phyloP scores from a whole-genome alignment of 257 asterid genomes.

The Scutellaria baicalensis region DNA sequence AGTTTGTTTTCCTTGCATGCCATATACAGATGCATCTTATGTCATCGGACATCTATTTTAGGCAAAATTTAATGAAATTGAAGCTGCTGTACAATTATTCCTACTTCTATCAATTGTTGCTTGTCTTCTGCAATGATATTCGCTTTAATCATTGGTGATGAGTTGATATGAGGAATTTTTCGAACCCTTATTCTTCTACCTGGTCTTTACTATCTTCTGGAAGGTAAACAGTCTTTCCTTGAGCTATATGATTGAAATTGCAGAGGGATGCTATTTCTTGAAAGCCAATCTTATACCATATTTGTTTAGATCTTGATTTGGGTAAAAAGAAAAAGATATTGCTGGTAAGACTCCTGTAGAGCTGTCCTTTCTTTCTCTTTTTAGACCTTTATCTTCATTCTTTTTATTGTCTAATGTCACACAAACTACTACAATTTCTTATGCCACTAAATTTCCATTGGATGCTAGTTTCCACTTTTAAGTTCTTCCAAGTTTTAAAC shows the following conservation, averaged over 20 bases:
- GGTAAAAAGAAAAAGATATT: too few species aligned
- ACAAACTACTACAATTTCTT: too few species aligned
- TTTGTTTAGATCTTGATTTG: too few species aligned
- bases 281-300: not conserved
- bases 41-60: not conserved
- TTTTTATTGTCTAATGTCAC: too few species aligned
- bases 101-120: not conserved
- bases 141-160: not conserved
- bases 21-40: not conserved
- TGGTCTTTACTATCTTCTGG: not conserved
- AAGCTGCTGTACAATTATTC: not conserved
- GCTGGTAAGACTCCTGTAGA: too few species aligned
- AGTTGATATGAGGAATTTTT: not conserved
- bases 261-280: not conserved
- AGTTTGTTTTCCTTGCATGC: not conserved
- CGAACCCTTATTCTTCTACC: not conserved
- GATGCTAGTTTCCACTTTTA: not conserved
- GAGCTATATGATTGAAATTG: not conserved
- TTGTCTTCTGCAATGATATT: not conserved
- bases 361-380: too few species aligned
- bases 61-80: not conserved
- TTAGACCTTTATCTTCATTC: too few species aligned
- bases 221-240: not conserved
- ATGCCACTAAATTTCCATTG: too few species aligned
- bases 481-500: not conserved